These are phyloP conservation scores for Malus asiatica DNA, from an alignment of 306 rosid genomes.

Conservation along the genomic window DNA sequence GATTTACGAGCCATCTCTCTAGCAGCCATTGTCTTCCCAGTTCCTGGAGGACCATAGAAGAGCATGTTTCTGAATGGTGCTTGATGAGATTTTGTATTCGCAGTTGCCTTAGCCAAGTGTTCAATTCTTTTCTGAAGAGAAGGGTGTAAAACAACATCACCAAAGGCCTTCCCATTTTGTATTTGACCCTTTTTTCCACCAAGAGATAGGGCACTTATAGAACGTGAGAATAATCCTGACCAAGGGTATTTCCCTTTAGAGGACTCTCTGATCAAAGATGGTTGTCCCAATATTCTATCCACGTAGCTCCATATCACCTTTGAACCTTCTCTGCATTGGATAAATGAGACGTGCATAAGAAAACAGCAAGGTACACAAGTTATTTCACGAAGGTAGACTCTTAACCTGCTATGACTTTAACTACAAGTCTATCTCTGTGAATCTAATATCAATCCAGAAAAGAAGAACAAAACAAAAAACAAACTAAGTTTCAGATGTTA, in stretches of 20 bases:
- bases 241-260: slow-evolving; percentile 96
- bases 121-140: slow-evolving; percentile 75
- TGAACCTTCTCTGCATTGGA: slow-evolving; percentile 85
- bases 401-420: background rate
- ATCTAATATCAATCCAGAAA: background rate
- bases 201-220: slow-evolving; percentile 35
- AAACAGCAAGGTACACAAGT: background rate
- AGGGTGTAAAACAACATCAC: slow-evolving; percentile 88
- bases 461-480: background rate
- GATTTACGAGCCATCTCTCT: slow-evolving; percentile 92
- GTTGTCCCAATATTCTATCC: slow-evolving; percentile 96
- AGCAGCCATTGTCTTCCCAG: slow-evolving; percentile 99
- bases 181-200: slow-evolving; percentile 27
- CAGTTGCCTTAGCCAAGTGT: slow-evolving; percentile 85
- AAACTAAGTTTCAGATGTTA: background rate
- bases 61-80: slow-evolving; percentile 97
- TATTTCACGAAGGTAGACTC: slow-evolving; percentile 2
- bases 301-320: slow-evolving; percentile 96
- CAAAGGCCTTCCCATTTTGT: slow-evolving; percentile 62
- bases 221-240: slow-evolving; percentile 71
- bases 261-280: slow-evolving; percentile 89
- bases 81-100: slow-evolving; percentile 91
- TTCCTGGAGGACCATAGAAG: slow-evolving; percentile 98
- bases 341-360: slow-evolving; percentile 14
- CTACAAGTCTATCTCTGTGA: background rate